Conservation (phyloP, 768 basidiomycete species). For the Neoboletus magnificus region DNA sequence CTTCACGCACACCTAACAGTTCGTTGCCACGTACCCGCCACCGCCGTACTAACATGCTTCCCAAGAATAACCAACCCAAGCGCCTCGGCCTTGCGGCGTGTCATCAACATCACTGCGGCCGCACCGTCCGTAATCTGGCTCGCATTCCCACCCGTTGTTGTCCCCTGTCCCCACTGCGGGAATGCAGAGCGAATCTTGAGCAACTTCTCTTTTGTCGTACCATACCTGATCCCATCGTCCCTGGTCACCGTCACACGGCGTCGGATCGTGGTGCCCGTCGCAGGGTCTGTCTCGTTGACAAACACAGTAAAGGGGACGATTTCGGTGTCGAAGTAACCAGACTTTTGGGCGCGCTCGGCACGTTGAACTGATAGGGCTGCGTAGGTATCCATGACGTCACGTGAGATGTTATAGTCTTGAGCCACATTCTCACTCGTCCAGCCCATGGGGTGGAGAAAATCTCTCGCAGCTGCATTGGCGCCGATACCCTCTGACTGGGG, state of each 20-base stretch:
- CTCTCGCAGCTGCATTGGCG: constrained; percentile 50
- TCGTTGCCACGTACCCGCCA: constrained; percentile 48
- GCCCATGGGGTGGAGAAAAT: constrained; percentile 74
- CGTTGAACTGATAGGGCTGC: constrained; percentile 75
- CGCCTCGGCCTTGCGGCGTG: constrained; percentile 70
- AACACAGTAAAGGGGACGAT: constrained; percentile 75
- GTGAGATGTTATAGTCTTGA: constrained; percentile 62
- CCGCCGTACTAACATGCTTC: constrained; percentile 71
- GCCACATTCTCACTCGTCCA: constrained; percentile 91
- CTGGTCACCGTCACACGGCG: constrained; percentile 52
- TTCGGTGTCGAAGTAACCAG: constrained; percentile 62
- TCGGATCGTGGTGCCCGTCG: constrained; percentile 44
- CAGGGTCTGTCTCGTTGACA: constrained; percentile 56
- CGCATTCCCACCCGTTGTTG: constrained; percentile 83
- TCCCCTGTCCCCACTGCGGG: constrained; percentile 72
- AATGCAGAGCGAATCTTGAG: constrained; percentile 70
- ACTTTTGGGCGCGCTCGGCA: constrained; percentile 69
- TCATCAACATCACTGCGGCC: constrained; percentile 81
- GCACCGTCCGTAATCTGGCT: constrained; percentile 84
- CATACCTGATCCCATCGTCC: constrained; percentile 78
- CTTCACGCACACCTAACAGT: not conserved
- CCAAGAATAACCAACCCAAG: constrained; percentile 71
- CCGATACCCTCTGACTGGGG: constrained; percentile 60
- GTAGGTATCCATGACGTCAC: constrained; percentile 73
- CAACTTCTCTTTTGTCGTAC: constrained; percentile 65